Percentiles rank a stretch among this genome's conserved stretches.
phyloP scores from a whole-genome alignment of 306 rosid genomes.

The Prunus padus region DNA sequence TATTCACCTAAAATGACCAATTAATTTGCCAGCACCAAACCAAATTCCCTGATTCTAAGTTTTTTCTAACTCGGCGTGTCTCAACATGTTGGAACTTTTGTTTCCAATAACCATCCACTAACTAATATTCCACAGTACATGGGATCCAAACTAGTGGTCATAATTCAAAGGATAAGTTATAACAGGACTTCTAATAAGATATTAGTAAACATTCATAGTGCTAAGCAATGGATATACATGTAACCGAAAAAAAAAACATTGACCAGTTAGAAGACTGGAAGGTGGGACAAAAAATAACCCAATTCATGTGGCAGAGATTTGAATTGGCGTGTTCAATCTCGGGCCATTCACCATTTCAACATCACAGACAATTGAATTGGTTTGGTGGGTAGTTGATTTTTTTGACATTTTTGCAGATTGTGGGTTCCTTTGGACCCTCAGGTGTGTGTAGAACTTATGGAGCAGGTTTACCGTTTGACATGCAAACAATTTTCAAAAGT shows the following conservation, averaged over 20 bases:
- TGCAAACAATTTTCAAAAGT: not conserved
- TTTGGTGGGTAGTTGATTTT: not conserved
- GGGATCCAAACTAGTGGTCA: not conserved
- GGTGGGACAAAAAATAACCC: not conserved
- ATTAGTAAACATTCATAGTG: not conserved
- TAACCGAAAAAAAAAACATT: not conserved
- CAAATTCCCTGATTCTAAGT: not conserved
- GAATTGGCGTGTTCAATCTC: not conserved
- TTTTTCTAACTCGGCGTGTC: not conserved
- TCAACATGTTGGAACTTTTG: not conserved
- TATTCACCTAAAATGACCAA: not conserved
- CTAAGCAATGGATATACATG: too few species aligned
- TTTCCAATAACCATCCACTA: not conserved
- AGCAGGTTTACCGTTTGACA: not conserved
- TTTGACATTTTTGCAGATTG: not conserved
- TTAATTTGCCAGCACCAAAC: not conserved
- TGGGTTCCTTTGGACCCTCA: not conserved
- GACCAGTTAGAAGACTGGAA: not conserved
- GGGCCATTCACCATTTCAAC: not conserved
- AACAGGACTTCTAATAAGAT: not conserved
- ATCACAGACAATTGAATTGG: not conserved
- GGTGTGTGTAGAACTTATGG: not conserved
- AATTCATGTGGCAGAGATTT: not conserved
- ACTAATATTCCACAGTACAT: not conserved
- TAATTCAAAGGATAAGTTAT: not conserved